Percentiles rank a stretch among this genome's conserved stretches.
These are phyloP conservation scores for Colletotrichum eremochloae DNA, from an alignment of 2,329 filamentous ascomycete genomes.

Conservation along the genomic window DNA sequence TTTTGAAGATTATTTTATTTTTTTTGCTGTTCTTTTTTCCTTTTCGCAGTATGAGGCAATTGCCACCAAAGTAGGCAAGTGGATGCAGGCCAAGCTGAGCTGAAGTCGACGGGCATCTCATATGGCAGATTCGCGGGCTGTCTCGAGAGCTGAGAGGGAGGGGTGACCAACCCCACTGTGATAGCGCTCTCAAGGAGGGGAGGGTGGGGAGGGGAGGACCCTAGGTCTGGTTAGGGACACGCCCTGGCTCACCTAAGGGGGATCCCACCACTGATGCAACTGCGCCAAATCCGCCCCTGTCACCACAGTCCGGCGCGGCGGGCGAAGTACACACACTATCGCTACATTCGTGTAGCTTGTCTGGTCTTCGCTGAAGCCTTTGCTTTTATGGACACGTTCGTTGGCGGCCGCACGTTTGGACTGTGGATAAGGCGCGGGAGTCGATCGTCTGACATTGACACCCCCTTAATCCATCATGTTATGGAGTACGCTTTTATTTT, in stretches of 20 bases:
- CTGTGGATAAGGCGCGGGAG: neutral
- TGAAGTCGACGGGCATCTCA: slow-evolving; percentile 18
- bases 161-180: slow-evolving; percentile 22
- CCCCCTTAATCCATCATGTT: neutral
- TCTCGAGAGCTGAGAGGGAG: slow-evolving; percentile 18
- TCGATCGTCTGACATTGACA: neutral
- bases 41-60: neutral
- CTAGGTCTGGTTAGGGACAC: slow-evolving; percentile 23
- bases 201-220: neutral
- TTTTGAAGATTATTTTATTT: neutral
- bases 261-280: slow-evolving; percentile 24
- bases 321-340: neutral
- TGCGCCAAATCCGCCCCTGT: slow-evolving; percentile 24
- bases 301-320: neutral
- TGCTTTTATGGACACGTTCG: neutral
- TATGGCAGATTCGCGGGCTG: slow-evolving; percentile 22
- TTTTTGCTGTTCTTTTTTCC: neutral
- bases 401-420: neutral
- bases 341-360: slow-evolving; percentile 2
- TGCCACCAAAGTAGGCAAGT: neutral
- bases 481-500: neutral
- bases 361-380: neutral
- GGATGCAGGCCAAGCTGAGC: slow-evolving; percentile 3
- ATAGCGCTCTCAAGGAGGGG: neutral
- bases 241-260: slow-evolving; percentile 1